These are phyloP conservation scores for Nannochloris sp. DNA, from an alignment of 139 green algal species.

Conservation along the genomic window DNA sequence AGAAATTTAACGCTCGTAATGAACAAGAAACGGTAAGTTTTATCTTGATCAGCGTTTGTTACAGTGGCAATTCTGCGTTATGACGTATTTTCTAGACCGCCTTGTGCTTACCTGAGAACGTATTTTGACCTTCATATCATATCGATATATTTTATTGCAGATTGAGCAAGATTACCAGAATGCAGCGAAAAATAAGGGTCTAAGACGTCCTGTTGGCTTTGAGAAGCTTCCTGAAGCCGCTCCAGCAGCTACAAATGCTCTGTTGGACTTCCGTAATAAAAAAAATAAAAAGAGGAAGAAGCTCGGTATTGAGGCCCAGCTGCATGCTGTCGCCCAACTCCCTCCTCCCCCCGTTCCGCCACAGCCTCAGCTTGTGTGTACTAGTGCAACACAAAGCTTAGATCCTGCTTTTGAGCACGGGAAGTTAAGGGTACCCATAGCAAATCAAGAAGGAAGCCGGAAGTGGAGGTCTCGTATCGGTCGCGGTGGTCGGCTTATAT, in stretches of 20 bases:
- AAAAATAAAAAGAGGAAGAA: conserved; percentile 35
- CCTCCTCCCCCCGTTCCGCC: conserved; percentile 19
- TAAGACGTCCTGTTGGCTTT: conserved; percentile 28
- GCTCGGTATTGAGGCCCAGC: conserved; percentile 19
- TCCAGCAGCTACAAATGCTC: conserved; percentile 24
- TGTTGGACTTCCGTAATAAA: conserved; percentile 28
- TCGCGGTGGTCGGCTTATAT: conserved; percentile 39
- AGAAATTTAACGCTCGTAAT: conserved; percentile 34
- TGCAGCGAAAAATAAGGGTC: conserved; percentile 16
- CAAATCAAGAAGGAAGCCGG: background rate
- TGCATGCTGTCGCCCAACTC: conserved; percentile 30
- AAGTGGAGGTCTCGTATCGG: conserved; percentile 30
- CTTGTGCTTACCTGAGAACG: too few species aligned
- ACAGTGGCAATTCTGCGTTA: background rate
- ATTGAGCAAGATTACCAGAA: conserved; percentile 36
- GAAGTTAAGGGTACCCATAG: background rate
- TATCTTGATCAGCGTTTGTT: too few species aligned
- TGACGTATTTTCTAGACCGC: background rate
- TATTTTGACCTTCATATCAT: too few species aligned
- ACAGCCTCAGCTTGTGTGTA: conserved; percentile 28
- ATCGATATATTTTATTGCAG: conserved; percentile 1
- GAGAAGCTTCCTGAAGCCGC: conserved; percentile 29
- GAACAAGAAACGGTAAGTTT: conserved; percentile 21
- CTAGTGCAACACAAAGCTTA: background rate
- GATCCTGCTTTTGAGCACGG: background rate